These are phyloP conservation scores for Trichoderma asperelloides DNA, from an alignment of 495 filamentous ascomycete genomes.

Conservation along the genomic window DNA sequence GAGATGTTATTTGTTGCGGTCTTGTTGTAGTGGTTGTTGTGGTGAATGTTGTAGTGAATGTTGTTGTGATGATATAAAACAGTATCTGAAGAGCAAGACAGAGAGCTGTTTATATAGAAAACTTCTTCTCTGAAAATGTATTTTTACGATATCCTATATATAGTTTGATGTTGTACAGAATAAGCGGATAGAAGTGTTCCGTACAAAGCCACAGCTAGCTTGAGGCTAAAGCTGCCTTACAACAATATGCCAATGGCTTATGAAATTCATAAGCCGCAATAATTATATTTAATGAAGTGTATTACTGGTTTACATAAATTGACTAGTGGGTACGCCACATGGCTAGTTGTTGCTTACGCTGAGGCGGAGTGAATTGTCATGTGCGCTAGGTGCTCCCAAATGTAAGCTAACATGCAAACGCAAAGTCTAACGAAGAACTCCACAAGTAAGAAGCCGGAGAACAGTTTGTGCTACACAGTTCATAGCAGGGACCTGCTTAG, in stretches of 20 bases:
- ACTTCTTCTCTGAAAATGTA: background rate
- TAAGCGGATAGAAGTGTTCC: conserved; percentile 4
- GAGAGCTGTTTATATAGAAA: conserved; percentile 3
- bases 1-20: background rate
- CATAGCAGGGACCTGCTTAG: background rate
- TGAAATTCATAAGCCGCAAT: background rate
- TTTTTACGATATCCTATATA: background rate
- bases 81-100: background rate
- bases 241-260: background rate
- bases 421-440: background rate
- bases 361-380: background rate
- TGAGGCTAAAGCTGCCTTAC: background rate
- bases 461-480: background rate
- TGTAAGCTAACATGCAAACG: background rate
- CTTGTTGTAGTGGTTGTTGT: too few relatives aligned
- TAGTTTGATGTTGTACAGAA: background rate
- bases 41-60: background rate
- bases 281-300: background rate
- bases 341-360: background rate
- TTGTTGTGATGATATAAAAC: background rate
- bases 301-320: background rate
- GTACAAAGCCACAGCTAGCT: conserved; percentile 1
- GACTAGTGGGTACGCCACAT: background rate
- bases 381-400: background rate
- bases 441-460: background rate